Evolutionary conservation across 495 filamentous ascomycete species (phyloP), one percentile per base, ranked within the genome.

Genomic region (Lasiosphaeris hirsuta): DNA sequence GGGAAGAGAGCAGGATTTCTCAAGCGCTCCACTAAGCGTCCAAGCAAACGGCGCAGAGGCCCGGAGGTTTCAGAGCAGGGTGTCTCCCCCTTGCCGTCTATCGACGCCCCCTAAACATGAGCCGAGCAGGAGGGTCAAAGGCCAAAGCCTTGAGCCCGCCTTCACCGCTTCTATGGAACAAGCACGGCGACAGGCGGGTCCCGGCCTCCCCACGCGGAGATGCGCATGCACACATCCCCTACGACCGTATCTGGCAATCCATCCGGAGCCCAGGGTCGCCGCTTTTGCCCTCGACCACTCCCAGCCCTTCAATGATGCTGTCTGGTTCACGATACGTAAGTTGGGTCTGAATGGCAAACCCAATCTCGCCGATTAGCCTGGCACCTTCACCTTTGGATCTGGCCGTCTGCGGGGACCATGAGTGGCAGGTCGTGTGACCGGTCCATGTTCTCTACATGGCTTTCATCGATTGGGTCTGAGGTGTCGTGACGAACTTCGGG

Each of bases 291-390:
- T 35, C 10, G 19, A 42, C 38, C 39, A 40, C 38, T 51, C 38
- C 39, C 6, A 19, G 11, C n/a, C 39, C 13, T 13, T 41, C 17
- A n/a, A 30, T 54, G 10, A 34, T 14, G 17, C 7, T 36, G 37
- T 53, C 17, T 43, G 50, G 18, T 54, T 54, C 39, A 35, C 39
- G 39, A 44, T 34, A 44, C 51, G 51, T 54, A 54, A 54, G 9
- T 45, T 5, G 17, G 13, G 42, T n/a, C 8, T 7, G 17, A 14
- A 13, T 33, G 1, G 17, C 6, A 34, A 19, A 35, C 6, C 8
- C 19, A 30, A 30, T 30, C 23, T 30, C 46, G 19, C 19, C 9
- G 51, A 44, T 44, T 44, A 36, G 13, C 17, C 9, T 4, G 42
- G 7, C 17, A 44, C 8, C 23, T 30, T 30, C 23, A 30, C 23